A percentile compares a stretch with the other conserved stretches of the same genome.
Conservation (phyloP, 176 grass and related monocot genomes). For the Triticum dicoccoides region DNA sequence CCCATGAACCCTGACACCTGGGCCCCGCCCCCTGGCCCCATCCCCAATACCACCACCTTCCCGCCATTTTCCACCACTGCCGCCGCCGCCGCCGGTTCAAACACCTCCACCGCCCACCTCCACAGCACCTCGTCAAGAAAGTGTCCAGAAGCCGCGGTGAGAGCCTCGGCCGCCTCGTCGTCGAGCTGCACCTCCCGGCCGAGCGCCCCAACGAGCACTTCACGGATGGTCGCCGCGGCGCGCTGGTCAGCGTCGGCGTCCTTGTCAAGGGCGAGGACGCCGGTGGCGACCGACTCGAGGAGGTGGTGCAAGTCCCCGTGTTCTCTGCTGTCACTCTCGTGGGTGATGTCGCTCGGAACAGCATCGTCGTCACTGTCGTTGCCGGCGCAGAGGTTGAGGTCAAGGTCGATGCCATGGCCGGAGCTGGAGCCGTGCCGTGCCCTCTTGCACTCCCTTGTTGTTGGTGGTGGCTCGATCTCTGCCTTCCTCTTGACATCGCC, state of each 20-base stretch:
- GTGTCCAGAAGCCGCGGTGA: constrained; percentile 35
- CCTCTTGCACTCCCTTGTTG: constrained; percentile 32
- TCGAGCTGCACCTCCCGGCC: constrained; percentile 14
- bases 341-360: constrained; percentile 72
- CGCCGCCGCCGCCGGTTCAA: constrained; percentile 30
- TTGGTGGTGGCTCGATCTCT: background rate
- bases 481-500: constrained; percentile 53
- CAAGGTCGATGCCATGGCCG: constrained; percentile 34
- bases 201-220: constrained; percentile 37
- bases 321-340: constrained; percentile 36
- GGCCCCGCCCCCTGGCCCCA: constrained; percentile 27
- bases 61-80: constrained; percentile 55
- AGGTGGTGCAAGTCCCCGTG: background rate
- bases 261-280: constrained; percentile 17
- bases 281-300: constrained; percentile 21
- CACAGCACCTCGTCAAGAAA: constrained; percentile 55
- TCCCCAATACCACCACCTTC: constrained; percentile 34
- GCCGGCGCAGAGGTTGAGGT: constrained; percentile 53
- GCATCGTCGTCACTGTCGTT: constrained; percentile 1
- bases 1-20: constrained; percentile 56
- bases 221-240: constrained; percentile 21
- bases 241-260: background rate
- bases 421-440: background rate
- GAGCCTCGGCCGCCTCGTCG: constrained; percentile 37
- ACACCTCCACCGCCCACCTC: constrained; percentile 71